Conservation (phyloP, 768 basidiomycete genomes). For the Jaapia argillacea region DNA sequence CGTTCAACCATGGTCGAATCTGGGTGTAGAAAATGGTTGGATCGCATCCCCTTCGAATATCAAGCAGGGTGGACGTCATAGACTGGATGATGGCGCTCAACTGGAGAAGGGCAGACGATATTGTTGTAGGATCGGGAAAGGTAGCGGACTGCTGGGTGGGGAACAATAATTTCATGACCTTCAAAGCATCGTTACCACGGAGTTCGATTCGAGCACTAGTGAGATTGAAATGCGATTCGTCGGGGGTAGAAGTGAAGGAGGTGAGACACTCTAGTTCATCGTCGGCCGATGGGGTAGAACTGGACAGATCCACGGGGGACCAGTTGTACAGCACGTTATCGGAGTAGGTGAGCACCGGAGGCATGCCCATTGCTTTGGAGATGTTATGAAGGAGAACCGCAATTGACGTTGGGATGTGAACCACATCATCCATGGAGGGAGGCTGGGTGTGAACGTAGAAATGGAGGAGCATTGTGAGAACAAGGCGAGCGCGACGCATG, state of each 20-base stretch:
- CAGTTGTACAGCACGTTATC: background rate
- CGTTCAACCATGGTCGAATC: conserved; percentile 77
- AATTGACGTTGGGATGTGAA: conserved; percentile 28
- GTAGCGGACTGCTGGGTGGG: background rate
- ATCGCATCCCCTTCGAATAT: background rate
- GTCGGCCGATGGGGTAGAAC: too few relatives aligned
- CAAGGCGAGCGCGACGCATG: conserved; percentile 59
- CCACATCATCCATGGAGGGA: conserved; percentile 53
- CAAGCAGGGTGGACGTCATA: background rate
- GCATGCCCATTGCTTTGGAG: background rate
- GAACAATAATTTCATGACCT: background rate
- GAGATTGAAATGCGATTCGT: background rate
- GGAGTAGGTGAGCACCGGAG: background rate
- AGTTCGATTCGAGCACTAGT: background rate
- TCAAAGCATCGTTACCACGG: background rate
- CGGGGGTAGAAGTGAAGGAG: background rate
- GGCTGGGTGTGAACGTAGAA: conserved; percentile 67
- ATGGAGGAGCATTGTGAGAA: conserved; percentile 66
- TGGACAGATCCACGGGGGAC: background rate
- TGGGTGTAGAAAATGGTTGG: conserved; percentile 9
- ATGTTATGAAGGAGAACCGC: background rate
- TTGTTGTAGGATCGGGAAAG: background rate
- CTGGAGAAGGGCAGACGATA: background rate
- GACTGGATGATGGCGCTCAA: background rate
- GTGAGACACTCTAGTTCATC: too few relatives aligned